Evolutionary conservation across 2,329 filamentous ascomycete species (phyloP), one percentile per base, ranked within the genome.

Genomic region (Cercospora sp.): DNA sequence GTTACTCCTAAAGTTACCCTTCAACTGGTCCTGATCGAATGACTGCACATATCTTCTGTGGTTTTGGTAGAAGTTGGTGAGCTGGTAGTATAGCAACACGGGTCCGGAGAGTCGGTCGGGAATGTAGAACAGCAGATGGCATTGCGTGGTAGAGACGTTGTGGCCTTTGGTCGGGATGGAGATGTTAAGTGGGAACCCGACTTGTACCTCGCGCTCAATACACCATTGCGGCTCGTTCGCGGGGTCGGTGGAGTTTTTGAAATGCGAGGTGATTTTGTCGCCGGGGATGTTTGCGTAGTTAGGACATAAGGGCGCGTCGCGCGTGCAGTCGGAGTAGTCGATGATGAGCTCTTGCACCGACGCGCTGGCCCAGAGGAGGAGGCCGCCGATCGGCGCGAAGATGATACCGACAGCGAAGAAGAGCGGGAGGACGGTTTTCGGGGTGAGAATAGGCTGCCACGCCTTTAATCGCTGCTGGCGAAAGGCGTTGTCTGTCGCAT

Each of bases 41-140:
- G 92, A 97, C 77, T 93, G 91, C 69, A 97, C 95, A 74, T 99
- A 99, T 80, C 94, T 90, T 72, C 95, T 91, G 79, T 99, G 95
- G 79, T 99, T 99, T 81, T 99, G 95, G 83, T 98, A 98, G 83
- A 99, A 99, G 82, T 98, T 97, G 67, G 93, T 94, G 71, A 99
- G 89, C 74, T 91, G 91, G 81, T 99, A 99, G 84, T 97, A 99
- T 80, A 98, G 89, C 69, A 94, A 87, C 10, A 99, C 91, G 0
- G 94, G 93, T 1, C 93, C 88, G 3, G 86, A 85, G 80, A 99
- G 90, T 67, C 89, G 83, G 75, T 94, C 90, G 1, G 93, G 92
- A 8, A 97, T 89, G 40, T 87, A 84, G 81, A 98, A 97, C 70
- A 88, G 85, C 66, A 99, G 81, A 34, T 86, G 86, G 85, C 95